Evolutionary conservation across 2,329 filamentous ascomycete genomes (phyloP).

Genomic region (Hortaea werneckii): DNA sequence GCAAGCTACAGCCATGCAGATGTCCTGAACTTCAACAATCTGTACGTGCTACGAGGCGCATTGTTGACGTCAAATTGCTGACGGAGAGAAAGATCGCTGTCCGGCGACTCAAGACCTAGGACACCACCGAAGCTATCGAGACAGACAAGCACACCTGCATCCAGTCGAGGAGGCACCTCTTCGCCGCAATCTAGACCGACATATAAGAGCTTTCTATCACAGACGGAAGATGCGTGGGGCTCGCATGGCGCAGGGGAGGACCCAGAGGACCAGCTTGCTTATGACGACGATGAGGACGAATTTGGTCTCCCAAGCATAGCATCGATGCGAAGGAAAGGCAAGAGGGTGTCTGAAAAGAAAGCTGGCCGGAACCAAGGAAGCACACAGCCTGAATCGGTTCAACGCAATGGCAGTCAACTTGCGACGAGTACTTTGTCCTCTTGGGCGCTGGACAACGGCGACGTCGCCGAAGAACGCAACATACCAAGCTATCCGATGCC

Average conservation of each 20-base stretch:
- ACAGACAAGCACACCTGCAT: conserved; percentile 47
- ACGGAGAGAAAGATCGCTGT: conserved; percentile 12
- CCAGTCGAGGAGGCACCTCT: conserved; percentile 42
- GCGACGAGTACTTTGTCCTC: conserved; percentile 10
- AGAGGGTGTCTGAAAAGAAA: conserved; percentile 35
- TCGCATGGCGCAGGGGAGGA: conserved; percentile 53
- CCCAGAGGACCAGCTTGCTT: conserved; percentile 64
- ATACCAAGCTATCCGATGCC: conserved; percentile 74
- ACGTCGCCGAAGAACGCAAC: conserved; percentile 78
- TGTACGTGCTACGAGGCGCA: conserved; percentile 44
- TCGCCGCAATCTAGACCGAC: conserved; percentile 52
- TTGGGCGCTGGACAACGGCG: conserved; percentile 71
- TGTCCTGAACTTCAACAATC: conserved; percentile 73
- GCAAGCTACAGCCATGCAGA: conserved; percentile 95
- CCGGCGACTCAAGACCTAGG: conserved; percentile 50
- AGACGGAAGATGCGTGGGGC: conserved; percentile 75
- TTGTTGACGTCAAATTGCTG: background rate
- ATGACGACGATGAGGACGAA: conserved; percentile 84
- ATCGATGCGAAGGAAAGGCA: conserved; percentile 69
- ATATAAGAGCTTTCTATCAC: conserved; percentile 73
- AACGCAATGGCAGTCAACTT: conserved; percentile 9
- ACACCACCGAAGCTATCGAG: conserved; percentile 59
- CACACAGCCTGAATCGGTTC: background rate
- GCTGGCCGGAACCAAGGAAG: conserved; percentile 35
- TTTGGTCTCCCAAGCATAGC: conserved; percentile 89